Base-by-base conservation (phyloP, 768 basidiomycete species). In the Suillus fuscotomentosus region DNA sequence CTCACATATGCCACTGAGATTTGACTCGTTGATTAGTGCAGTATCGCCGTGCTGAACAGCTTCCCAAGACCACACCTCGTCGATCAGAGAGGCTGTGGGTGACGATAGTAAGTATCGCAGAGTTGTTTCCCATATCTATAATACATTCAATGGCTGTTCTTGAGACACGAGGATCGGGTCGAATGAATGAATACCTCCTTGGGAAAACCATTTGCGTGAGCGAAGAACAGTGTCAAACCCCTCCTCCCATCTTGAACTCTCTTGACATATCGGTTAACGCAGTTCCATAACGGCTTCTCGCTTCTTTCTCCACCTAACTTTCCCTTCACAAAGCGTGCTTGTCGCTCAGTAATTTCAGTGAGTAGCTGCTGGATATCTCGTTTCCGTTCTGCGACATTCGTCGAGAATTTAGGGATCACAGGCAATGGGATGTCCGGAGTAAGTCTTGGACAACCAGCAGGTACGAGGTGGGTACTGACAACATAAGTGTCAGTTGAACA, bases 141-240 rank as follows among this genome's bases (percentile, higher is more conserved):
- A 31, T 15, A 27, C n/a, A 14, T 42, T 43, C 20, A 36, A 9
- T 17, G 6, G 62, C 48, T 20, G 38, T 45, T 59, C 47, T 10
- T 17, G 34, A 14, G 3, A 24, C 15, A 27, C 8, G 53, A 54
- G 53, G 51, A 61, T 41, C 15, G 8, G 31, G 15, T 34, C 17
- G 45, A 65, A 34, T 6, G 31, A 14, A 42, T 34, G 38, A 53
- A 38, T 24, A 87, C 92, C 86, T 96, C 94, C 73, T 95, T 96
- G 55, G 85, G 86, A 69, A 96, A 90, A 1, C 95, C 94, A 74
- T 93, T 96, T 3, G 92, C 93, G 73, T 96, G 95, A 4, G 86
- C 85, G 55, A 92, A 79, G 66, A 95, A 84, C 60, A 96, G 75
- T 0, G 93, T 96, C 11, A 91, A 60, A 0, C 89, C 86, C 24